phyloP scores from a whole-genome alignment of 768 basidiomycete species.

The Kwoniella sp. region DNA sequence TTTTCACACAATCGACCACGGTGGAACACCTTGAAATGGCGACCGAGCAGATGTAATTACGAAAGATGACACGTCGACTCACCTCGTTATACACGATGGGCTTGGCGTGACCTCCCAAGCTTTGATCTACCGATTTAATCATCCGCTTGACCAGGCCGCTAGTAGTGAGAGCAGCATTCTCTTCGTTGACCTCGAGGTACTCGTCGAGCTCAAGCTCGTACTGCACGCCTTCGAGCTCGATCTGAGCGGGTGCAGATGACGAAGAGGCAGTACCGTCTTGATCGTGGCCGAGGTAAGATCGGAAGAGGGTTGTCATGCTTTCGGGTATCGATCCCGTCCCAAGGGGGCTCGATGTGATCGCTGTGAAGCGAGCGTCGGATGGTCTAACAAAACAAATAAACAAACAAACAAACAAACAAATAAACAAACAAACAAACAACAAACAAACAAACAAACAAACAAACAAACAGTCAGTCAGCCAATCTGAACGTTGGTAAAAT shows the following conservation, averaged over 20 bases:
- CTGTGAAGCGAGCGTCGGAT: slow-evolving; percentile 9
- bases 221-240: slow-evolving; percentile 7
- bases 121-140: slow-evolving; percentile 5
- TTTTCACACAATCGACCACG: no score
- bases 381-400: slow-evolving; percentile 6
- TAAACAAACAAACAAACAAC: no score
- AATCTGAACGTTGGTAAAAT: no score
- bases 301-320: slow-evolving; percentile 3
- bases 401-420: background rate
- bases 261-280: background rate
- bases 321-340: slow-evolving; percentile 2
- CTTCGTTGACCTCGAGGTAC: slow-evolving; percentile 10
- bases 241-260: background rate
- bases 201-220: slow-evolving; percentile 20
- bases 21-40: background rate
- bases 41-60: no score
- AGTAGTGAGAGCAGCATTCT: background rate
- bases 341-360: background rate
- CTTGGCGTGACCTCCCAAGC: background rate
- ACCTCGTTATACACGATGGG: slow-evolving; percentile 21
- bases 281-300: background rate
- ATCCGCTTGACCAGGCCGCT: background rate
- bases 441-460: no score
- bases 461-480: no score
- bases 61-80: background rate